phyloP scores from a whole-genome alignment of 1,284 basidiomycete genomes.

The Filobasidium uniguttulatum region DNA sequence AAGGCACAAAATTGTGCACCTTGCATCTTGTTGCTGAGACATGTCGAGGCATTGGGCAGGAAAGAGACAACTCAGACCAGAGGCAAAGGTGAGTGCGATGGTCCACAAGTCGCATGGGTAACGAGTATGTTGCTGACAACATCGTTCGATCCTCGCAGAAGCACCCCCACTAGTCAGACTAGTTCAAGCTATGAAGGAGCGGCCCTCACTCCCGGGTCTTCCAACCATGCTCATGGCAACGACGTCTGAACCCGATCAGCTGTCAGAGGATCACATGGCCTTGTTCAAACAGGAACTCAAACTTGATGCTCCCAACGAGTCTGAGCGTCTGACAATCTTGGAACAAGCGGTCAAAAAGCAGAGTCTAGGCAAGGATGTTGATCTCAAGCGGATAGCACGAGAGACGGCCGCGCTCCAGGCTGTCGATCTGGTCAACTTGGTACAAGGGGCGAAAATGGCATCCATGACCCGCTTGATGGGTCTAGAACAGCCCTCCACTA shows the following conservation, averaged over 20 bases:
- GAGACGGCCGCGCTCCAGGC: conserved; percentile 89
- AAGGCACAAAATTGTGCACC: conserved; percentile 69
- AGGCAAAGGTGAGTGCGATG: conserved; percentile 46
- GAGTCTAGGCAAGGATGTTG: conserved; percentile 61
- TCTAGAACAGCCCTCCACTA: background rate
- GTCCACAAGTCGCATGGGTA: background rate
- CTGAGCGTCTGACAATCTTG: conserved; percentile 55
- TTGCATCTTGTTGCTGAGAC: conserved; percentile 66
- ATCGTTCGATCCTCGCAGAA: background rate
- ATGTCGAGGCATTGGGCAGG: conserved; percentile 69
- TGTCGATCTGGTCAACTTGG: conserved; percentile 62
- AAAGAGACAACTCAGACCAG: conserved; percentile 53
- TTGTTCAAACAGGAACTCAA: conserved; percentile 79
- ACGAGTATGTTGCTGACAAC: background rate
- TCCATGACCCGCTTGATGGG: conserved; percentile 46
- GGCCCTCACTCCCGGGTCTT: conserved; percentile 41
- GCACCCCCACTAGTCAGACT: background rate
- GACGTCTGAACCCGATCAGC: conserved; percentile 51
- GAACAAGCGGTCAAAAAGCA: conserved; percentile 41
- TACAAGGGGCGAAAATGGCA: conserved; percentile 48
- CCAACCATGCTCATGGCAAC: conserved; percentile 66
- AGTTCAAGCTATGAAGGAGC: background rate
- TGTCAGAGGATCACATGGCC: conserved; percentile 53
- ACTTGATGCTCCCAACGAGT: conserved; percentile 67
- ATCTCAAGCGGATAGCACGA: conserved; percentile 55